Evolutionary conservation across 2,329 filamentous ascomycete genomes (phyloP).

Genomic region (Fusarium stilboides): DNA sequence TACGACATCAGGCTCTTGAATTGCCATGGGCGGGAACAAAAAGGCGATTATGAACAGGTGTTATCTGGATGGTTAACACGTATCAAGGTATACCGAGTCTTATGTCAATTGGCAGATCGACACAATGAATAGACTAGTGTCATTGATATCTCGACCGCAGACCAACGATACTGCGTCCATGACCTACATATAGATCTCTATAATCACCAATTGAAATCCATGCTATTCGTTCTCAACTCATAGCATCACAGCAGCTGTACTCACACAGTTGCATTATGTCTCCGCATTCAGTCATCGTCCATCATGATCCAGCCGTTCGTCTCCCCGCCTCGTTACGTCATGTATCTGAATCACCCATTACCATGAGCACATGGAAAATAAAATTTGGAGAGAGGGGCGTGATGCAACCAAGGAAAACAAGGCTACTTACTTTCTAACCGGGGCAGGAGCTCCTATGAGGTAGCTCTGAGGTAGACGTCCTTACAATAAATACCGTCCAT

Average conservation of each 20-base stretch:
- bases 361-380: slow-evolving; percentile 43
- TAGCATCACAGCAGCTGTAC: too few relatives aligned
- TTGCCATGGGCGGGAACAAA: too few relatives aligned
- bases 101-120: too few relatives aligned
- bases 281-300: slow-evolving; percentile 30
- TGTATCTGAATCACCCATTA: slow-evolving; percentile 46
- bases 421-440: slow-evolving; percentile 11
- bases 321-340: slow-evolving; percentile 49
- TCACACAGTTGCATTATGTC: slow-evolving; percentile 3
- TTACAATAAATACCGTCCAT: slow-evolving; percentile 43
- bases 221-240: neutral
- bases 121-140: slow-evolving; percentile 1
- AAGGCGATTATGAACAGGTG: neutral
- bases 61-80: neutral
- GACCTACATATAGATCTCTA: neutral
- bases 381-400: slow-evolving; percentile 29
- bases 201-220: slow-evolving; percentile 5
- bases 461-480: slow-evolving; percentile 17
- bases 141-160: neutral
- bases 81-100: too few relatives aligned
- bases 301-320: slow-evolving; percentile 36
- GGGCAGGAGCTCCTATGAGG: slow-evolving; percentile 26
- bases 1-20: slow-evolving; percentile 13
- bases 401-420: slow-evolving; percentile 31
- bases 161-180: too few relatives aligned